phyloP scores from a whole-genome alignment of 768 basidiomycete genomes.

The Stropharia rugosoannulata region DNA sequence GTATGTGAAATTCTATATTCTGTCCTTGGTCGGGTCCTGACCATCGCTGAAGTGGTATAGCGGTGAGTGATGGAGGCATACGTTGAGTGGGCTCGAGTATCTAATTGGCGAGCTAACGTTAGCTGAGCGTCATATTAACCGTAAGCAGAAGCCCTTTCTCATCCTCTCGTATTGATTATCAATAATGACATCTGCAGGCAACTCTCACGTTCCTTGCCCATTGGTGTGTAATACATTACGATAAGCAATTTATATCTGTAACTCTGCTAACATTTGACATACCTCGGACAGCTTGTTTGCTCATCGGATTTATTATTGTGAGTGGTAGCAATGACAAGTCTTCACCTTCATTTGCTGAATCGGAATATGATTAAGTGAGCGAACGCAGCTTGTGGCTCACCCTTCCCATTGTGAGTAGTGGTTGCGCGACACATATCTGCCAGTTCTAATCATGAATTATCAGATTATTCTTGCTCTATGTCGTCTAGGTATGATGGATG shows the following conservation, averaged over 20 bases:
- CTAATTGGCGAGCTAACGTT: neutral
- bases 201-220: conserved; percentile 27
- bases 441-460: neutral
- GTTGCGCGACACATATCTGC: neutral
- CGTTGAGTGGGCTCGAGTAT: neutral
- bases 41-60: neutral
- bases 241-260: neutral
- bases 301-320: conserved; percentile 34
- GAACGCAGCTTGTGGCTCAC: conserved; percentile 2
- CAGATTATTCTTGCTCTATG: conserved; percentile 3
- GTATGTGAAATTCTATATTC: neutral
- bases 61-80: neutral
- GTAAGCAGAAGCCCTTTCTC: conserved; percentile 3
- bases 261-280: neutral
- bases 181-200: conserved; percentile 9
- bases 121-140: conserved; percentile 24
- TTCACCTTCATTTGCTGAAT: neutral
- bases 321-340: conserved; percentile 6
- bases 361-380: conserved; percentile 4
- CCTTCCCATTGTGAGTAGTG: conserved; percentile 5
- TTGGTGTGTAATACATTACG: conserved; percentile 7
- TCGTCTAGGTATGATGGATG: conserved; percentile 4
- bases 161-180: neutral
- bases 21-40: neutral
- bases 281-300: conserved; percentile 28